Evolutionary conservation across 257 asterid species (phyloP), one percentile per base, ranked within the genome.

Genomic region (Nicotiana knightiana): DNA sequence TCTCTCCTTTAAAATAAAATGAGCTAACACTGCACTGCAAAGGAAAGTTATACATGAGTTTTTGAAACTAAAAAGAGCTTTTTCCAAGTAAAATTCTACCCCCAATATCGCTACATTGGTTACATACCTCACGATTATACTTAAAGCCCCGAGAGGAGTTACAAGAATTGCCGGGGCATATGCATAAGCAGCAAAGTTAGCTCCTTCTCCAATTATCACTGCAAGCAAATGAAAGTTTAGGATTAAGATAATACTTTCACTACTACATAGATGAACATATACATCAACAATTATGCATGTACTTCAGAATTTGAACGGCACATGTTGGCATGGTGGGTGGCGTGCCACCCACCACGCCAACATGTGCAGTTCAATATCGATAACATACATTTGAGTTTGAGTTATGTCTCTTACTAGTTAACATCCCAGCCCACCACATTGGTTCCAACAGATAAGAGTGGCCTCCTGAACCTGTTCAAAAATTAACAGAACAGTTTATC

Each of bases 341-440:
- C 7, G 0, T 0, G 48, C 48, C 46, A 37, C 48, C 48, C 48
- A 7, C 48, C 48, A 39, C 0, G 48, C 48, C 48, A 43, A 43
- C 51, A 43, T 43, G 9, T 43, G 12, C 1, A 43, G 51, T 43
- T 43, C 51, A 2, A 43, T 43, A 43, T 43, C 6, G 15, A 32
- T 13, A 75, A 75, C 80, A 75, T 75, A 75, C 80, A 51, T 75
- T 16, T 51, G 28, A 75, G 80, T 28, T 28, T 51, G 80, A 75
- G 80, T 75, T 61, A 64, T 0, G 73, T 35, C 71, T 58, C 93
- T 92, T 91, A 96, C 98, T 96, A 65, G 98, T 73, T 80, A 89
- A 67, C 95, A 96, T 91, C 67, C 99, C 99, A 30, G 90, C 90
- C 99, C 99, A 96, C 99, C 99, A 96, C 92, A 90, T 86, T 11